Conservation (phyloP, 306 rosid species). For the Citrullus amarus region DNA sequence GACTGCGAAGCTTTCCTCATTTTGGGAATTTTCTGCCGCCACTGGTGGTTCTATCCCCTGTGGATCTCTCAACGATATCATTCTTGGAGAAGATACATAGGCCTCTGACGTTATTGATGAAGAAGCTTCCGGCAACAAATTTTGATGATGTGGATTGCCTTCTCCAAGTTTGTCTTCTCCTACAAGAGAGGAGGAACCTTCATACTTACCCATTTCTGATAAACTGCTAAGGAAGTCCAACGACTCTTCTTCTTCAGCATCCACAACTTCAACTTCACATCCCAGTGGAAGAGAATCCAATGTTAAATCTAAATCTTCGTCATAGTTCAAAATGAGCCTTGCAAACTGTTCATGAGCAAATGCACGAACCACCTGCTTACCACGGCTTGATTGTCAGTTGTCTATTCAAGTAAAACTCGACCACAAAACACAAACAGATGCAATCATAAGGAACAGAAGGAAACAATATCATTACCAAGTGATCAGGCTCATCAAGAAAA, state of each 20-base stretch:
- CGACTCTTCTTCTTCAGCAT: conserved; percentile 57
- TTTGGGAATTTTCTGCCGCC: conserved; percentile 17
- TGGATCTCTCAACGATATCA: conserved; percentile 24
- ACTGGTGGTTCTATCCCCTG: conserved; percentile 27
- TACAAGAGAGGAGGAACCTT: conserved; percentile 22
- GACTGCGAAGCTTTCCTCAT: conserved; percentile 28
- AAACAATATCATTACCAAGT: conserved; percentile 49
- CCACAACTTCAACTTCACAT: conserved; percentile 47
- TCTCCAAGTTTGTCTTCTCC: conserved; percentile 29
- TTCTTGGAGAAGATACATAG: conserved; percentile 21
- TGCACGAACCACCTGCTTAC: conserved; percentile 82
- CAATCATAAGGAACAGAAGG: background rate
- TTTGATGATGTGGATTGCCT: conserved; percentile 24
- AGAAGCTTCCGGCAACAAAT: conserved; percentile 30
- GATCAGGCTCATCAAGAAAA: conserved; percentile 79
- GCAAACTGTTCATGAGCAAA: conserved; percentile 96
- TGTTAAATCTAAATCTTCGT: conserved; percentile 63
- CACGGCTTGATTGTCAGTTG: conserved; percentile 17
- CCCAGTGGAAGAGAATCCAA: conserved; percentile 53
- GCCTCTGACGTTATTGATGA: conserved; percentile 37
- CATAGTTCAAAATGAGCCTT: conserved; percentile 70
- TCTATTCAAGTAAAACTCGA: background rate
- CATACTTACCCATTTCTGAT: conserved; percentile 37
- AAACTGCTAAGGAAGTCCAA: conserved; percentile 35
- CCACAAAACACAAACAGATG: conserved; percentile 5